Evolutionary conservation across 352 stramenopile species (phyloP).

Genomic region (Phytopythium montanum): DNA sequence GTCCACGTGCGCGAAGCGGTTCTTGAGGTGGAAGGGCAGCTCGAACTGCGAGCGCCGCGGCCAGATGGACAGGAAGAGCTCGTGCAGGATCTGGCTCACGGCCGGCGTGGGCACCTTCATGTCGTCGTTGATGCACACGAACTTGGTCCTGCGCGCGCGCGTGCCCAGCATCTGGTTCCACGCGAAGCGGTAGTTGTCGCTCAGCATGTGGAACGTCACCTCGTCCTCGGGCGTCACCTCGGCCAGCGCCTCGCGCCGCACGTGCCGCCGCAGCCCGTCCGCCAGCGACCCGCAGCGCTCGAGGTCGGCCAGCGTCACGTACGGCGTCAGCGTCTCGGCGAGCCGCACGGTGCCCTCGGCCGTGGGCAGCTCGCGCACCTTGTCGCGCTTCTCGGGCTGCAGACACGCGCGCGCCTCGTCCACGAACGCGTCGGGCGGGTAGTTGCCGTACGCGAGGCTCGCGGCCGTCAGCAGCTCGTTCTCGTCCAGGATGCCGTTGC

Average conservation of each 20-base stretch:
- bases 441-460: slow-evolving; percentile 72
- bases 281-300: slow-evolving; percentile 42
- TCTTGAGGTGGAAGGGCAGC: slow-evolving; percentile 83
- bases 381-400: slow-evolving; percentile 65
- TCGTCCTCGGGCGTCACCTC: slow-evolving; percentile 79
- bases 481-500: slow-evolving; percentile 86
- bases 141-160: slow-evolving; percentile 90
- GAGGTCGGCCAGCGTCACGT: slow-evolving; percentile 67
- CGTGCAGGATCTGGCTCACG: slow-evolving; percentile 84
- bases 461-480: slow-evolving; percentile 91
- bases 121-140: slow-evolving; percentile 97
- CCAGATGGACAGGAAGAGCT: slow-evolving; percentile 93
- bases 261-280: slow-evolving; percentile 54
- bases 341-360: slow-evolving; percentile 57
- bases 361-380: slow-evolving; percentile 59
- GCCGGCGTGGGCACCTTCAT: slow-evolving; percentile 86
- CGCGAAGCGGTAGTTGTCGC: slow-evolving; percentile 88
- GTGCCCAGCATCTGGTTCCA: slow-evolving; percentile 92
- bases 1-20: slow-evolving; percentile 83
- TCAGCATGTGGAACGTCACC: slow-evolving; percentile 95
- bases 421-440: slow-evolving; percentile 65
- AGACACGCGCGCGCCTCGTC: slow-evolving; percentile 63
- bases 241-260: slow-evolving; percentile 54
- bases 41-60: slow-evolving; percentile 91
- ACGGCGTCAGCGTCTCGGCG: slow-evolving; percentile 67